Percentiles rank a stretch among this genome's conserved stretches.
Conservation (phyloP, 768 basidiomycete species). For the Aureoboletus auriporus region DNA sequence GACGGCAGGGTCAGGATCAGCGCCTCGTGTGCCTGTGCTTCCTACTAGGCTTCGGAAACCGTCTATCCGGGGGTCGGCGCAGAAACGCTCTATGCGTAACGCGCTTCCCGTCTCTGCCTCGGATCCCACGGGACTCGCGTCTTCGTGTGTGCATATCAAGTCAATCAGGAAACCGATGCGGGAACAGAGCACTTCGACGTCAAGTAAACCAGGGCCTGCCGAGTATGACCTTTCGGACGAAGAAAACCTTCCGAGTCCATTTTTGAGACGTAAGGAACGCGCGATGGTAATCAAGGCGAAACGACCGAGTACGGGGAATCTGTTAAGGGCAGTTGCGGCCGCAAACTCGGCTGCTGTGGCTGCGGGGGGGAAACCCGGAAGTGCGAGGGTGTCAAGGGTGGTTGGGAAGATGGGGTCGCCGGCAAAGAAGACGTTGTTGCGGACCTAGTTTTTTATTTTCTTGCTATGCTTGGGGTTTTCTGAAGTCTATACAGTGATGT, state of each 20-base stretch:
- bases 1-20: conserved; percentile 10
- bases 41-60: conserved; percentile 53
- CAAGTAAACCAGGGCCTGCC: conserved; percentile 30
- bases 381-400: neutral
- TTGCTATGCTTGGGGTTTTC: neutral
- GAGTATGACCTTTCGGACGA: conserved; percentile 73
- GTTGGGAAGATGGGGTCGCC: conserved; percentile 9
- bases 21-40: conserved; percentile 29
- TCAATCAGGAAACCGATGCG: conserved; percentile 6
- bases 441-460: conserved; percentile 2
- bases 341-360: conserved; percentile 41
- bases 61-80: conserved; percentile 45
- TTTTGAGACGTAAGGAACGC: conserved; percentile 57
- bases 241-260: conserved; percentile 83
- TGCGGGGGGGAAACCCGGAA: conserved; percentile 18
- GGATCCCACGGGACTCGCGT: conserved; percentile 34
- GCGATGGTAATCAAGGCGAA: conserved; percentile 32
- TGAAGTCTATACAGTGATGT: no score
- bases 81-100: conserved; percentile 27
- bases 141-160: conserved; percentile 16
- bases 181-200: neutral
- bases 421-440: conserved; percentile 13
- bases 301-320: conserved; percentile 47
- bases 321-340: conserved; percentile 57
- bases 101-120: conserved; percentile 36